A percentile compares a stretch with the other conserved stretches of the same genome.
phyloP scores from a whole-genome alignment of 1,284 basidiomycete genomes.

The Cryptococcus sp. region DNA sequence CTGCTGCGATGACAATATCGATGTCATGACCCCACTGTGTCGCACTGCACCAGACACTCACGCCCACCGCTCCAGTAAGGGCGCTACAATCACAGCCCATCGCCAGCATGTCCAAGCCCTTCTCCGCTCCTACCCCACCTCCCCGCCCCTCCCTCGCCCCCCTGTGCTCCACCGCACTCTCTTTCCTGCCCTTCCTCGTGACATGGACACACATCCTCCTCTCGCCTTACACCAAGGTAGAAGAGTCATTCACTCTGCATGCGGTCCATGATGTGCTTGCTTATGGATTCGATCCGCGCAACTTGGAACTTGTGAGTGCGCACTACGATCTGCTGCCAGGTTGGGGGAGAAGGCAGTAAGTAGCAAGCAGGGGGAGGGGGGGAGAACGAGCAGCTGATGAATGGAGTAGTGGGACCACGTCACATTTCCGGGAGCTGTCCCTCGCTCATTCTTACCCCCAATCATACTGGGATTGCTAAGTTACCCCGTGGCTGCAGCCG shows the following conservation, averaged over 20 bases:
- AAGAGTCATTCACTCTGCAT: constrained; percentile 94
- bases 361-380: no score
- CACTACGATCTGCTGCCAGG: neutral
- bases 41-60: no score
- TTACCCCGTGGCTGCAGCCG: constrained; percentile 53
- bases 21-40: no score
- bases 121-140: no score
- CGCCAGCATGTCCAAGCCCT: no score
- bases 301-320: constrained; percentile 13
- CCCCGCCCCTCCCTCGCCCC: no score
- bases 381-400: no score
- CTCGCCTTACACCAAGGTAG: constrained; percentile 91
- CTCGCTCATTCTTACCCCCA: constrained; percentile 52
- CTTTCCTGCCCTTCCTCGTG: constrained; percentile 48
- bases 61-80: no score
- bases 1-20: no score
- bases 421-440: constrained; percentile 82
- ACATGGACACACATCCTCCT: constrained; percentile 66
- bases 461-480: constrained; percentile 54
- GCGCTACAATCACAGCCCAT: no score
- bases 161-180: no score
- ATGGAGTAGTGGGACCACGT: constrained; percentile 79
- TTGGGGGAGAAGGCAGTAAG: neutral
- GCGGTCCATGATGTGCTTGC: constrained; percentile 78
- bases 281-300: constrained; percentile 57